phyloP scores from a whole-genome alignment of 345 rosid species.

The Citrus cavaleriei region DNA sequence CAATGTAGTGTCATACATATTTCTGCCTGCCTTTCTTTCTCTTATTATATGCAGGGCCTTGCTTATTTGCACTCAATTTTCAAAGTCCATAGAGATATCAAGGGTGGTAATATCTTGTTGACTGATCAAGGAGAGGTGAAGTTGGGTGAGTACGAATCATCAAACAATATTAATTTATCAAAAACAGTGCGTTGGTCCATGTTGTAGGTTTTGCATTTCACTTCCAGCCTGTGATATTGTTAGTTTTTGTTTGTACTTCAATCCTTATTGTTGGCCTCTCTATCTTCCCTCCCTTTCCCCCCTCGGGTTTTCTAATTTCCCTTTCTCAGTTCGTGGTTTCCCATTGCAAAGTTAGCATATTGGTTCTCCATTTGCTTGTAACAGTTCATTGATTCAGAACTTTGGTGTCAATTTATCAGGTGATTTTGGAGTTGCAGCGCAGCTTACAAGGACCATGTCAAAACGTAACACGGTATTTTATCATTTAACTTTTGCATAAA shows the following conservation, averaged over 20 bases:
- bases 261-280: neutral
- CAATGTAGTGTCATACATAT: neutral
- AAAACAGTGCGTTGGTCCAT: neutral
- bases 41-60: constrained; percentile 65
- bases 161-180: neutral
- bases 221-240: neutral
- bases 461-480: constrained; percentile 84
- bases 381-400: constrained; percentile 1
- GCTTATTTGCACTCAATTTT: constrained; percentile 93
- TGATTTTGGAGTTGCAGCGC: constrained; percentile 99
- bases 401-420: constrained; percentile 41
- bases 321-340: constrained; percentile 1
- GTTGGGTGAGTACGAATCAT: constrained; percentile 65
- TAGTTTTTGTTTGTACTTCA: neutral
- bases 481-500: neutral
- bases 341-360: neutral
- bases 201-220: neutral
- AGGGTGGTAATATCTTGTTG: constrained; percentile 96
- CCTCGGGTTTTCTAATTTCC: neutral
- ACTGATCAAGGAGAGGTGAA: constrained; percentile 99
- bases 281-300: neutral
- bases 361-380: neutral
- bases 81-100: constrained; percentile 98
- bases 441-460: constrained; percentile 98
- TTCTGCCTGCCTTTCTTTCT: constrained; percentile 11